Evolutionary conservation across 2,329 filamentous ascomycete species (phyloP), one percentile per base, ranked within the genome.

Genomic region (Dactylonectria estremocensis): DNA sequence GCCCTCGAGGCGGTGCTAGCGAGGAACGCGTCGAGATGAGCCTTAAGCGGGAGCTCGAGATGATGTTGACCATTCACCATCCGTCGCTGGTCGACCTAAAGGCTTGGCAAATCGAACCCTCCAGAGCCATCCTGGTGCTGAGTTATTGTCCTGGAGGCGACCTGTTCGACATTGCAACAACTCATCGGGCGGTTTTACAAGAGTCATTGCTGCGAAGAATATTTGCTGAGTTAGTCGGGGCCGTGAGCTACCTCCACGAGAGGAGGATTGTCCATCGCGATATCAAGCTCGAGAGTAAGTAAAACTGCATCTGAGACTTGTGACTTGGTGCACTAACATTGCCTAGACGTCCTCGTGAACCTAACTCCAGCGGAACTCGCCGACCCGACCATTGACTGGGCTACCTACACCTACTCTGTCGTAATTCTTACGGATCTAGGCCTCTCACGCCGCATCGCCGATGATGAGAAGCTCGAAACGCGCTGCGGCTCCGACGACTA

Each of bases 401-500:
- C 87, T 52, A 90, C 86, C 0, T 94, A 97, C 75, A 93, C 94
- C 10, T 89, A 94, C 76, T 93, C 95, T 2, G 88, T 98, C 60
- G 89, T 95, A 63, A 98, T 95, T 2, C 87, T 99, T 48, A 97
- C 95, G 16, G 96, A 99, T 79, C 87, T 99, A 13, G 96, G 96
- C 14, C 89, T 99, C 13, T 97, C 95, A 3, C 90, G 95, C 61
- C 91, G 93, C 40, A 93, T 98, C 45, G 90, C 94, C 16, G 92
- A 94, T 69, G 94, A 94, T 59, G 94, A 97, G 72, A 92, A 95
- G 68, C 88, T 99, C n/a, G 93, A 93, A 68, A 98, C 95, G 2
- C 90, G 96, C 10, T 99, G 96, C 80, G 96, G 96, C 35, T 97
- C 93, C 46, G 96, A 98, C 81, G 96, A 99, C 82, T 99, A 99